Evolutionary conservation across 2,329 filamentous ascomycete species (phyloP).

Genomic region (Mycosphaerella arachidis): DNA sequence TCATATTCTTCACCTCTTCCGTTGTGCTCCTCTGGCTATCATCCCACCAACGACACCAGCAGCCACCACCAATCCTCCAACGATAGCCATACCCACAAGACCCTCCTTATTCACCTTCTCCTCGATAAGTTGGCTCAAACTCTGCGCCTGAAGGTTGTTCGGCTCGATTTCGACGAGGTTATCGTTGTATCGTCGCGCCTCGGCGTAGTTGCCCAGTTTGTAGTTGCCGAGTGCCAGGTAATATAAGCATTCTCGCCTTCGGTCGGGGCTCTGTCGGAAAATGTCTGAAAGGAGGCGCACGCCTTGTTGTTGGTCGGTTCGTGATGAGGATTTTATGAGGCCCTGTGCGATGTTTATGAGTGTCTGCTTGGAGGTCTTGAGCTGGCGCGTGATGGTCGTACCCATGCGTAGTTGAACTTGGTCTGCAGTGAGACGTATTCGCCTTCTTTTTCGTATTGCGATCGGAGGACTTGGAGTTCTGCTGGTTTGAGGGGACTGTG

Average conservation of each 20-base stretch:
- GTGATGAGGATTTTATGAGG: slow-evolving; percentile 83
- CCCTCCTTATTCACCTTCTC: slow-evolving; percentile 96
- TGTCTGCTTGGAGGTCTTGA: neutral
- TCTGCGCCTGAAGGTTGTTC: slow-evolving; percentile 81
- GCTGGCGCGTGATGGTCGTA: slow-evolving; percentile 38
- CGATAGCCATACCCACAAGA: slow-evolving; percentile 86
- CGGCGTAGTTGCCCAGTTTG: slow-evolving; percentile 96
- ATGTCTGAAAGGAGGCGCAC: slow-evolving; percentile 49
- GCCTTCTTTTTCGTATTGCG: slow-evolving; percentile 96
- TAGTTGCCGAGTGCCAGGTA: slow-evolving; percentile 96
- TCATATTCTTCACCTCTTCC: slow-evolving; percentile 23
- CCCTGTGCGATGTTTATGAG: slow-evolving; percentile 53
- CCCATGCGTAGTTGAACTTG: slow-evolving; percentile 99
- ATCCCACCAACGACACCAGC: slow-evolving; percentile 90
- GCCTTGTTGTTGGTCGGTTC: slow-evolving; percentile 54
- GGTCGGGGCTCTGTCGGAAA: slow-evolving; percentile 87
- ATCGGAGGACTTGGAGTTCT: slow-evolving; percentile 85
- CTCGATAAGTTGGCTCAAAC: slow-evolving; percentile 82
- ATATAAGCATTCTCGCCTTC: slow-evolving; percentile 94
- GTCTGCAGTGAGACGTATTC: slow-evolving; percentile 96
- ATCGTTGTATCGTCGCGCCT: slow-evolving; percentile 92
- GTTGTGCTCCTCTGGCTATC: slow-evolving; percentile 65
- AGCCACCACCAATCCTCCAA: slow-evolving; percentile 86
- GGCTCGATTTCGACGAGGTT: slow-evolving; percentile 86
- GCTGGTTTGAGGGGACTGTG: slow-evolving; percentile 78